Evolutionary conservation across 495 filamentous ascomycete genomes (phyloP).

Genomic region (Aspergillus kassunensis): DNA sequence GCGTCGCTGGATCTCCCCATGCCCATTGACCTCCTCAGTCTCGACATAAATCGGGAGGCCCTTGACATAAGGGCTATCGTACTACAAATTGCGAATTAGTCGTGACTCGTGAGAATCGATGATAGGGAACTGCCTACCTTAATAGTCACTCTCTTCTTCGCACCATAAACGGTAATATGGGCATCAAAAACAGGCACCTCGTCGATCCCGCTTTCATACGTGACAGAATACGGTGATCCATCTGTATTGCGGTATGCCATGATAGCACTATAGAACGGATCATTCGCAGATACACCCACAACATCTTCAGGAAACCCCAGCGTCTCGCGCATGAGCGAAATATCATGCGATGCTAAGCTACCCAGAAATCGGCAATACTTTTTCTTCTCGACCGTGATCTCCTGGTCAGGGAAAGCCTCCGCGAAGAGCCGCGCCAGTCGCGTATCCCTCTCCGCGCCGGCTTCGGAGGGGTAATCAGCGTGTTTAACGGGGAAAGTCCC

Average conservation of each 20-base stretch:
- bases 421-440: background rate
- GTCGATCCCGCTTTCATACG: conserved; percentile 48
- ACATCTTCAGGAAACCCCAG: conserved; percentile 28
- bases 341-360: conserved; percentile 41
- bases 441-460: background rate
- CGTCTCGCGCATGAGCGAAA: conserved; percentile 43
- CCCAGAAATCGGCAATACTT: conserved; percentile 25
- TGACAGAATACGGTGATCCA: no score
- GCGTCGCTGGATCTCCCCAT: conserved; percentile 20
- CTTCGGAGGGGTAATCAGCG: conserved; percentile 26
- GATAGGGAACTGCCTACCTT: no score
- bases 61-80: conserved; percentile 48
- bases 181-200: conserved; percentile 47
- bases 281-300: background rate
- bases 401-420: background rate
- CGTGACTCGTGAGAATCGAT: no score
- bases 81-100: no score
- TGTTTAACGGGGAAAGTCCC: conserved; percentile 39
- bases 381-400: background rate
- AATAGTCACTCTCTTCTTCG: conserved; percentile 37
- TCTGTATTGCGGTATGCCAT: conserved; percentile 8
- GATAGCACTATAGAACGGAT: conserved; percentile 7
- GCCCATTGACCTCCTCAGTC: conserved; percentile 22
- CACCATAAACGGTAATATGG: conserved; percentile 41
- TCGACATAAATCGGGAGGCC: conserved; percentile 42